phyloP scores from a whole-genome alignment of 768 basidiomycete genomes.

The Auricularia cornea region DNA sequence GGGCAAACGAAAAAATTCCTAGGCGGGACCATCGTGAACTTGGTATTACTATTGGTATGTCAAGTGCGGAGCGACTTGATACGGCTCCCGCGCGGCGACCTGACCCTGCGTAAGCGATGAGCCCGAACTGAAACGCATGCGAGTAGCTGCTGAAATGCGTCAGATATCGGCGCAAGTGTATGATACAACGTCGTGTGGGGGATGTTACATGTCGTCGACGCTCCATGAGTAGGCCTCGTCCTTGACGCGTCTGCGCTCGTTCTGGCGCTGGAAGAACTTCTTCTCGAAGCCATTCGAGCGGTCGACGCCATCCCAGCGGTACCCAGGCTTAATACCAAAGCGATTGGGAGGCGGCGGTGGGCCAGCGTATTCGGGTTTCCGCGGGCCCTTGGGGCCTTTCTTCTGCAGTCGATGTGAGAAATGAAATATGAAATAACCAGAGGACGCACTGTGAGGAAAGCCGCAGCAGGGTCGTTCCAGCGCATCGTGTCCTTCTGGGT shows the following conservation, averaged over 20 bases:
- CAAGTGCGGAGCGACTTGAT: no score
- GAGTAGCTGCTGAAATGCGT: no score
- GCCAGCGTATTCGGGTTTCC: conserved; percentile 77
- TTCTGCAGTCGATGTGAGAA: conserved; percentile 38
- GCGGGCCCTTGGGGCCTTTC: conserved; percentile 64
- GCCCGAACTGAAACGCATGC: no score
- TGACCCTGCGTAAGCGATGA: no score
- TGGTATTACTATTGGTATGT: no score
- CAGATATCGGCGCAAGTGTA: no score
- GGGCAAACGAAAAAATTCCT: no score
- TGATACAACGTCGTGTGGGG: no score
- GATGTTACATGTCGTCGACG: conserved; percentile 85
- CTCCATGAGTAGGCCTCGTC: conserved; percentile 79
- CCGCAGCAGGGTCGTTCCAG: conserved; percentile 98
- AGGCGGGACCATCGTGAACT: no score
- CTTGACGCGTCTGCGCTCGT: conserved; percentile 61
- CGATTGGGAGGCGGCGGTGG: conserved; percentile 90
- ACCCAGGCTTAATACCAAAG: conserved; percentile 90
- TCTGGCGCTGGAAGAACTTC: conserved; percentile 78
- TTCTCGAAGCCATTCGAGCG: conserved; percentile 92
- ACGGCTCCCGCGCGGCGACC: no score
- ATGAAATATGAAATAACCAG: not conserved
- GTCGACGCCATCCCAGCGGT: conserved; percentile 98
- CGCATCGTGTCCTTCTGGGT: conserved; percentile 70
- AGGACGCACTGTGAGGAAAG: conserved; percentile 72